These are phyloP conservation scores for Macrophomina tecta DNA, from an alignment of 2,329 filamentous ascomycete species.

Conservation along the genomic window DNA sequence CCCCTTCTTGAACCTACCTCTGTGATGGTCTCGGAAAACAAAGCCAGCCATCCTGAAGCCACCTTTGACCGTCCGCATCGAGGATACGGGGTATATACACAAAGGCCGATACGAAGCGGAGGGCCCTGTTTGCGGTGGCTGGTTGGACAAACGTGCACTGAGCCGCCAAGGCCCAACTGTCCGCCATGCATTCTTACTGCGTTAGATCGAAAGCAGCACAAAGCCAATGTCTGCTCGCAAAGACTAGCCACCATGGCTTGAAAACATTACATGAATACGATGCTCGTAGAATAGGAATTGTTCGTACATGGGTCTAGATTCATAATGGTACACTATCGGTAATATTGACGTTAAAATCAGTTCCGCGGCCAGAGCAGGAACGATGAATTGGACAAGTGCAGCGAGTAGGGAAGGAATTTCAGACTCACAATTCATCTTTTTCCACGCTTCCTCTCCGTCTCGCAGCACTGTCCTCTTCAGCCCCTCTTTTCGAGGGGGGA, in stretches of 20 bases:
- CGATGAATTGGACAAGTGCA: neutral
- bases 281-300: neutral
- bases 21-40: slow-evolving; percentile 1
- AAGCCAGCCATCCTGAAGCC: neutral
- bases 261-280: neutral
- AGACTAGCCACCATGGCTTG: neutral
- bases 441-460: slow-evolving; percentile 9
- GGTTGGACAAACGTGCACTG: neutral
- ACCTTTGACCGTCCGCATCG: slow-evolving; percentile 4
- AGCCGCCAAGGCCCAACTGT: neutral
- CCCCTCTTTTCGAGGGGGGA: neutral
- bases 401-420: neutral
- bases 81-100: neutral
- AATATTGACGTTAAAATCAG: neutral
- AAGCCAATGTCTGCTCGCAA: neutral
- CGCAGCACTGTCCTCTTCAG: slow-evolving; percentile 10
- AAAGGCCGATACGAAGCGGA: neutral
- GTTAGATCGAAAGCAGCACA: neutral
- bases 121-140: neutral
- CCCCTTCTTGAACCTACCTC: neutral
- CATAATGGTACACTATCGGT: slow-evolving; percentile 15
- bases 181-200: slow-evolving; percentile 8
- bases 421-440: slow-evolving; percentile 41
- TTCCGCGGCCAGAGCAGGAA: slow-evolving; percentile 4
- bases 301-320: slow-evolving; percentile 21